These are phyloP conservation scores for Phytophthora fragariaefolia DNA, from an alignment of 352 stramenopile genomes.

Conservation along the genomic window DNA sequence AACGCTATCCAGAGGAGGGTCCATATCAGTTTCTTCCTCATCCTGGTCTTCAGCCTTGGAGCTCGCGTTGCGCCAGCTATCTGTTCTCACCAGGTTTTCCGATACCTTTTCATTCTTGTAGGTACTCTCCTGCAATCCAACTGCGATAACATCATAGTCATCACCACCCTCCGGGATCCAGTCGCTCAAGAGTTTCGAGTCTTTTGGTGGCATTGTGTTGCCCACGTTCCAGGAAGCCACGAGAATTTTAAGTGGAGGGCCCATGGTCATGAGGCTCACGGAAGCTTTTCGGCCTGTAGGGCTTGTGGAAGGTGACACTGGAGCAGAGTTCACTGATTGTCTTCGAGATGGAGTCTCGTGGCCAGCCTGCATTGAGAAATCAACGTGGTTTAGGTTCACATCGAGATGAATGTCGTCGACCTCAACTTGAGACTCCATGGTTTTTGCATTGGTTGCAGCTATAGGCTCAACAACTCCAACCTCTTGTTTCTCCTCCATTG, in stretches of 20 bases:
- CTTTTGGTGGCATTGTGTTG: conserved; percentile 81
- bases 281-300: conserved; percentile 17
- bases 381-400: conserved; percentile 8
- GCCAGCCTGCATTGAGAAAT: conserved; percentile 18
- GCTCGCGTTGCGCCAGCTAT: conserved; percentile 28
- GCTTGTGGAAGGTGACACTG: not conserved
- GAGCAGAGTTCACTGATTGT: conserved; percentile 19
- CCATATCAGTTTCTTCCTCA: conserved; percentile 15
- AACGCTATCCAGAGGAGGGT: conserved; percentile 20
- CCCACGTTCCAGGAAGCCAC: conserved; percentile 87
- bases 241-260: conserved; percentile 55
- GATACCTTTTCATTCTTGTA: conserved; percentile 65
- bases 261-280: conserved; percentile 15
- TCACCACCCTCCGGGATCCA: conserved; percentile 85
- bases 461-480: not conserved
- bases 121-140: conserved; percentile 85
- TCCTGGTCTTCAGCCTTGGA: conserved; percentile 40
- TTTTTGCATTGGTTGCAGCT: conserved; percentile 10
- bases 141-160: conserved; percentile 83
- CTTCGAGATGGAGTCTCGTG: conserved; percentile 10
- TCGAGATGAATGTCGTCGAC: conserved; percentile 34
- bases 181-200: conserved; percentile 48
- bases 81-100: conserved; percentile 30
- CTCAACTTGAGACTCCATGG: conserved; percentile 24
- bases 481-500: conserved; percentile 25